phyloP scores from a whole-genome alignment of 176 grass and related monocot genomes.

The Juncus effusus region DNA sequence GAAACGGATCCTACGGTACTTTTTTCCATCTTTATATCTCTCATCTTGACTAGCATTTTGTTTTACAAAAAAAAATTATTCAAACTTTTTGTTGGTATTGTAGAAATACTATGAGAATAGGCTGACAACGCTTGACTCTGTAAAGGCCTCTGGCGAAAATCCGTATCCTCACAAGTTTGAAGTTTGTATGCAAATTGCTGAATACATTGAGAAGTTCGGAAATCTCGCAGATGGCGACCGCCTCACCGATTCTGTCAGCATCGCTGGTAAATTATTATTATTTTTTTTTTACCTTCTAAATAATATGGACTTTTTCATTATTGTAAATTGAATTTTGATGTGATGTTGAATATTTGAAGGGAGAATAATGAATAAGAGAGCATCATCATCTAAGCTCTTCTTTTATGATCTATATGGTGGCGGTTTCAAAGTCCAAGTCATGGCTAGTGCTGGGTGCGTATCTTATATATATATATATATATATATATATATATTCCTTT shows the following conservation, averaged over 20 bases:
- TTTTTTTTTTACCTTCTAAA: too few relatives aligned
- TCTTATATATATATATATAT: background rate
- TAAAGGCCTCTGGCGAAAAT: conserved; percentile 48
- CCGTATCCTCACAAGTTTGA: conserved; percentile 70
- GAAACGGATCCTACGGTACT: conserved; percentile 95
- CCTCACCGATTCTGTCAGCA: conserved; percentile 36
- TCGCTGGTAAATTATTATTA: conserved; percentile 58
- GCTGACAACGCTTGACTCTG: conserved; percentile 44
- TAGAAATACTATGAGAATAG: conserved; percentile 25
- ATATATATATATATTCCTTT: background rate
- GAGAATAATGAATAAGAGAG: conserved; percentile 97
- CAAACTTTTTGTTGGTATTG: background rate
- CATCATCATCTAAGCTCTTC: conserved; percentile 79
- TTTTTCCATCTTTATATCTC: background rate
- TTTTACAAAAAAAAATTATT: too few relatives aligned
- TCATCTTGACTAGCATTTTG: background rate
- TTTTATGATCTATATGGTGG: conserved; percentile 85
- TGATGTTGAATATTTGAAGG: conserved; percentile 39
- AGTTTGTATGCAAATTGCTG: conserved; percentile 35
- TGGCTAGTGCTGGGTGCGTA: conserved; percentile 31
- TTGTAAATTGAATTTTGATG: conserved; percentile 5
- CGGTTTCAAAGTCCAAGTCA: conserved; percentile 53
- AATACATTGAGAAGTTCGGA: conserved; percentile 24
- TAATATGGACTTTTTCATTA: too few relatives aligned
- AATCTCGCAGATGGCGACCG: conserved; percentile 48